Evolutionary conservation across 768 basidiomycete genomes (phyloP).

Genomic region (Clitopilus hobsonii): DNA sequence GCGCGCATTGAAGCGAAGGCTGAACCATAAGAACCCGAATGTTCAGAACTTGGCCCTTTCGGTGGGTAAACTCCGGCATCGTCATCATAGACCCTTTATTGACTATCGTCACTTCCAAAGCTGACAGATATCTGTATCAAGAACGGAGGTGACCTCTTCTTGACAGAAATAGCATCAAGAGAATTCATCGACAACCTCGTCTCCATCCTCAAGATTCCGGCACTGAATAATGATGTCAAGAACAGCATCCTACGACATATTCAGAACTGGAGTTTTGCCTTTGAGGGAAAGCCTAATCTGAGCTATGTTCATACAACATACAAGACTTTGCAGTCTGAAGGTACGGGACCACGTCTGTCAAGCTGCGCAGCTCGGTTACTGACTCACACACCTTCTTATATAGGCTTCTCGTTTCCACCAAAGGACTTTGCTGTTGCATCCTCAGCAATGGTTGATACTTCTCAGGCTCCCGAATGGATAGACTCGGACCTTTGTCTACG

Average conservation of each 20-base stretch:
- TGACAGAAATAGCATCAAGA: conserved; percentile 76
- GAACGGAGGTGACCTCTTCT: conserved; percentile 93
- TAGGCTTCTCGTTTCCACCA: conserved; percentile 84
- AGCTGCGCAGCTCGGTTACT: not conserved
- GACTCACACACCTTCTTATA: conserved; percentile 1
- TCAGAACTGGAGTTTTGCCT: conserved; percentile 94
- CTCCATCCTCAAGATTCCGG: conserved; percentile 77
- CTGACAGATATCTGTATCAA: conserved; percentile 91
- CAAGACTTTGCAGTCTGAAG: conserved; percentile 68
- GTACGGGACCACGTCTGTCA: conserved; percentile 33
- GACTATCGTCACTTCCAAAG: conserved; percentile 29
- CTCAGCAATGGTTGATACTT: conserved; percentile 86
- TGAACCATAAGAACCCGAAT: conserved; percentile 94
- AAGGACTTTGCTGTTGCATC: conserved; percentile 65
- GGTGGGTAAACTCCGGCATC: conserved; percentile 42
- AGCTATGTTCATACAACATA: conserved; percentile 79
- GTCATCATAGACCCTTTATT: conserved; percentile 1
- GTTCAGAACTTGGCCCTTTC: conserved; percentile 85
- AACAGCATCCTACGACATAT: conserved; percentile 68
- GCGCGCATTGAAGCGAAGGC: conserved; percentile 79
- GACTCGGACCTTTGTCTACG: conserved; percentile 94
- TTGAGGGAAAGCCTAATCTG: conserved; percentile 74
- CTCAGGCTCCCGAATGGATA: conserved; percentile 94
- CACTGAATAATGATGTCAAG: conserved; percentile 79
- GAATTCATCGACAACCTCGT: conserved; percentile 95